These are phyloP conservation scores for Sechiopsis laciniata DNA, from an alignment of 306 rosid species.

Conservation along the genomic window DNA sequence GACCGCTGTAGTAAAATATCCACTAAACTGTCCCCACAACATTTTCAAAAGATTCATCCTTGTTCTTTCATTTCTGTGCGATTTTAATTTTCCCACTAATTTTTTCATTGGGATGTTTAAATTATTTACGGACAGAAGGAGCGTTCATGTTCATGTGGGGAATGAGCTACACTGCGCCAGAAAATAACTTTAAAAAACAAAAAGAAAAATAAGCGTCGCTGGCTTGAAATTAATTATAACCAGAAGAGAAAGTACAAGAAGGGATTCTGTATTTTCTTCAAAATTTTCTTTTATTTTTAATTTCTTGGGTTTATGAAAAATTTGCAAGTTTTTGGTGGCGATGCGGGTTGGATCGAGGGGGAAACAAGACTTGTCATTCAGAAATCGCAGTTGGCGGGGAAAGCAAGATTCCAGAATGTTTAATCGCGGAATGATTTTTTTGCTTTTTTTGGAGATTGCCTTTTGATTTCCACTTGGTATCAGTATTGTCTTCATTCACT, in stretches of 20 bases:
- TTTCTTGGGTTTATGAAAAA: background rate
- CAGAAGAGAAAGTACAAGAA: conserved; percentile 1
- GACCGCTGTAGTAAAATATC: background rate
- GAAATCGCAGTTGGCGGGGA: conserved; percentile 15
- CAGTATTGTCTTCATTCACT: too few species aligned
- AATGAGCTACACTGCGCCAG: conserved; percentile 3
- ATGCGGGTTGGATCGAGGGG: conserved; percentile 17
- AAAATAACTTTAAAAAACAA: background rate
- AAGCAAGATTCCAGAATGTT: conserved; percentile 15
- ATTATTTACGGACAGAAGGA: background rate
- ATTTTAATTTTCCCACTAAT: background rate
- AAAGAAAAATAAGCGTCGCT: background rate
- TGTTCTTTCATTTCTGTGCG: background rate
- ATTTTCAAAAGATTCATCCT: background rate
- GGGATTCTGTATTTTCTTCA: conserved; percentile 4
- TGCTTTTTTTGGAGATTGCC: too few species aligned
- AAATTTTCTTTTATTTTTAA: background rate
- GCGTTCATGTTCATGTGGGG: conserved; percentile 12
- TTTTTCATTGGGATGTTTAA: background rate
- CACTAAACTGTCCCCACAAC: background rate
- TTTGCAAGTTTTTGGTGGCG: background rate
- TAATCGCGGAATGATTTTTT: conserved; percentile 1
- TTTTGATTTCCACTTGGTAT: background rate
- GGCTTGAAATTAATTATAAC: background rate
- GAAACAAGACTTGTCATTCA: background rate